These are phyloP conservation scores for Eucalyptus regnans DNA, from an alignment of 345 rosid species.

Conservation along the genomic window DNA sequence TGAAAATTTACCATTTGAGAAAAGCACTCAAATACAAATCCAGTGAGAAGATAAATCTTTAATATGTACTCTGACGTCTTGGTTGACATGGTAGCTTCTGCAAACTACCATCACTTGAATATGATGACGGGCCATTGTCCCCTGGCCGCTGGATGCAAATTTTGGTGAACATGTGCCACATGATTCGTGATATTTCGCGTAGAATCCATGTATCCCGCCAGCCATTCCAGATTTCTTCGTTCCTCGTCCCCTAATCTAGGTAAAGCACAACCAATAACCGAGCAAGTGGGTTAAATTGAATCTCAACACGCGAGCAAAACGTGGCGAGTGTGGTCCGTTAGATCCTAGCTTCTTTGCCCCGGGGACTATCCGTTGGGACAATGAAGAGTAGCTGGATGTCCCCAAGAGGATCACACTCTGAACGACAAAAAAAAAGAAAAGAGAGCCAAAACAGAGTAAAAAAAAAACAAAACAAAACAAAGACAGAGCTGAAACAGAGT, in stretches of 20 bases:
- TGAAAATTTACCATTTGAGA: neutral
- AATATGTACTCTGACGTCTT: neutral
- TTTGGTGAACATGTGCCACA: neutral
- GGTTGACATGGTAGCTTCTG: neutral
- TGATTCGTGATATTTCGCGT: neutral
- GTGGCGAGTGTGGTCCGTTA: neutral
- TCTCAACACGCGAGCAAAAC: neutral
- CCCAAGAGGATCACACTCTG: neutral
- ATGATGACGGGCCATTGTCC: neutral
- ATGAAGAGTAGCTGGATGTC: neutral
- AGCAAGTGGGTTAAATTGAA: neutral
- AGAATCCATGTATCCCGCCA: neutral
- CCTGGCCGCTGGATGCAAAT: neutral
- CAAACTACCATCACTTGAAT: neutral
- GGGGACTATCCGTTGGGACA: neutral
- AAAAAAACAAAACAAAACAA: too few relatives aligned
- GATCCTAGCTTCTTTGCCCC: neutral
- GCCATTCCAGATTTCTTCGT: neutral
- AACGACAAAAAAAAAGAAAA: neutral
- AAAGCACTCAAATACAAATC: neutral
- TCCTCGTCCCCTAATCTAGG: neutral
- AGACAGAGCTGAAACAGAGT: neutral
- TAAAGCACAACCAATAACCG: neutral
- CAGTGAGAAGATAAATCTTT: neutral
- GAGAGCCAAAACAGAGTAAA: neutral